These are phyloP conservation scores for Cichorium intybus DNA, from an alignment of 140 eudicot species.

Conservation along the genomic window DNA sequence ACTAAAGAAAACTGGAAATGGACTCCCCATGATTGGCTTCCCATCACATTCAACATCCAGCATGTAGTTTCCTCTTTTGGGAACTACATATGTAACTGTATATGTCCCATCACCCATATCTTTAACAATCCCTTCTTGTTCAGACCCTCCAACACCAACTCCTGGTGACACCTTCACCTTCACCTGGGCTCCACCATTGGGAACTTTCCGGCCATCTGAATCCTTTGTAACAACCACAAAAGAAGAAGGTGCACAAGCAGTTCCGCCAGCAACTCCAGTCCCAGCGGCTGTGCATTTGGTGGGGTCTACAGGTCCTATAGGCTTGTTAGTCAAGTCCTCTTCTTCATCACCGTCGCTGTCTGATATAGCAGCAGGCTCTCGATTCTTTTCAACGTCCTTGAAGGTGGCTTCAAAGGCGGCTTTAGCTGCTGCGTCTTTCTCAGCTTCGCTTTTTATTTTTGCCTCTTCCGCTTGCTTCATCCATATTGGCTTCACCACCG, in stretches of 20 bases:
- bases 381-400: slow-evolving; percentile 53
- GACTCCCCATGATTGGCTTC: slow-evolving; percentile 87
- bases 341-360: slow-evolving; percentile 69
- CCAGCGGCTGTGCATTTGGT: slow-evolving; percentile 94
- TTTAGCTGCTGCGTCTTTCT: slow-evolving; percentile 90
- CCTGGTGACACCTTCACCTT: slow-evolving; percentile 84
- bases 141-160: slow-evolving; percentile 87
- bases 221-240: slow-evolving; percentile 86
- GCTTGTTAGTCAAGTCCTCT: slow-evolving; percentile 60
- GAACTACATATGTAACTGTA: slow-evolving; percentile 84
- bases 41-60: slow-evolving; percentile 91
- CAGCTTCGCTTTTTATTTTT: slow-evolving; percentile 88
- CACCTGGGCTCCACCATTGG: slow-evolving; percentile 68
- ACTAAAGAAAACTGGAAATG: slow-evolving; percentile 88
- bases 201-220: slow-evolving; percentile 72
- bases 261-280: slow-evolving; percentile 89
- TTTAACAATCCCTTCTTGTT: slow-evolving; percentile 87
- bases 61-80: slow-evolving; percentile 95
- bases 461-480: slow-evolving; percentile 97
- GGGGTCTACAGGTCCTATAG: slow-evolving; percentile 95
- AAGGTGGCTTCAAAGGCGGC: slow-evolving; percentile 98
- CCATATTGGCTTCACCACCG: slow-evolving; percentile 87
- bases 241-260: slow-evolving; percentile 76
- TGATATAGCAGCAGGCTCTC: slow-evolving; percentile 47
- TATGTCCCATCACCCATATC: slow-evolving; percentile 96